phyloP scores from a whole-genome alignment of 108 stramenopile genomes.

The Fragilaria radians region DNA sequence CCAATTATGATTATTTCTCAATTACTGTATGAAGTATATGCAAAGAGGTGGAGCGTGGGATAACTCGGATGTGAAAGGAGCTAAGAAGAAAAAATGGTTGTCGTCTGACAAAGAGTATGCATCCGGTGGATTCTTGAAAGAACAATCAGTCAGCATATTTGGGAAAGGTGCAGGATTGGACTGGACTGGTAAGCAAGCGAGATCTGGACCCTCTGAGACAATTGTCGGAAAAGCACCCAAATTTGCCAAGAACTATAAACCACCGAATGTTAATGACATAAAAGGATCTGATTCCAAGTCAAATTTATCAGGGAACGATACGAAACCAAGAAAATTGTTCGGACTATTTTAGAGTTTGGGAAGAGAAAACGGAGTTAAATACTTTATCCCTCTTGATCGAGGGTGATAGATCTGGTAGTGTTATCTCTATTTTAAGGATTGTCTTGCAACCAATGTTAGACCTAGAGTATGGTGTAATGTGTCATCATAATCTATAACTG shows the following conservation, averaged over 20 bases:
- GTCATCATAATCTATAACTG: too few species aligned
- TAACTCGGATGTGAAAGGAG: constrained; percentile 55
- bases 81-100: constrained; percentile 45
- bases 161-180: constrained; percentile 70
- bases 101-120: constrained; percentile 68
- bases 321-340: constrained; percentile 38
- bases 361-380: too few species aligned
- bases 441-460: too few species aligned
- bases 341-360: constrained; percentile 33
- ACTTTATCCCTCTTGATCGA: too few species aligned
- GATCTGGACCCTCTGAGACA: constrained; percentile 29
- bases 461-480: too few species aligned
- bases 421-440: too few species aligned
- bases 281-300: constrained; percentile 16
- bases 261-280: constrained; percentile 56
- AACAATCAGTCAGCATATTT: constrained; percentile 64
- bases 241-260: constrained; percentile 72
- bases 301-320: constrained; percentile 5
- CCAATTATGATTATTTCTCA: not conserved
- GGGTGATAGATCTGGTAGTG: too few species aligned
- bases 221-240: constrained; percentile 36
- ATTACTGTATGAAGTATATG: constrained; percentile 56
- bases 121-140: constrained; percentile 70
- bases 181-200: constrained; percentile 56
- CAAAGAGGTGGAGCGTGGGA: constrained; percentile 69